phyloP scores from a whole-genome alignment of 805 yeast genomes.

The Candida silvatica region DNA sequence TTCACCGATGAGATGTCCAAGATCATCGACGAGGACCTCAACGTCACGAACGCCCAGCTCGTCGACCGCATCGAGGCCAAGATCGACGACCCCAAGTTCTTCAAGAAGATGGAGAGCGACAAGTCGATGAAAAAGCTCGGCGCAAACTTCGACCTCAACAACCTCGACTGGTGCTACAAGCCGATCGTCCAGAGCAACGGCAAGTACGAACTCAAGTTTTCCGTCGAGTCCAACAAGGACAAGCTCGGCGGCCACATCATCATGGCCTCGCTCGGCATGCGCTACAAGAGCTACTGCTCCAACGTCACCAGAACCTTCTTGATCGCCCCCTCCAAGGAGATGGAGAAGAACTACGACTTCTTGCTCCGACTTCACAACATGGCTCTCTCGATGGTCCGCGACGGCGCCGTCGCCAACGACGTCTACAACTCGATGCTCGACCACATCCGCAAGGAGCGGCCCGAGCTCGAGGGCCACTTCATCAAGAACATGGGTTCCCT shows the following conservation, averaged over 20 bases:
- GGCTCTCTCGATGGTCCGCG: conserved; percentile 51
- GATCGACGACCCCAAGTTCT: conserved; percentile 72
- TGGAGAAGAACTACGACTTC: conserved; percentile 74
- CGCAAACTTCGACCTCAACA: conserved; percentile 63
- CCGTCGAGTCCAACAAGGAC: conserved; percentile 66
- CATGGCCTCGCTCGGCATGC: conserved; percentile 72
- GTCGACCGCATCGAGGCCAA: conserved; percentile 72
- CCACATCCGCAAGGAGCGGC: conserved; percentile 50
- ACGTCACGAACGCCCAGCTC: conserved; percentile 62
- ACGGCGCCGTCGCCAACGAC: conserved; percentile 59
- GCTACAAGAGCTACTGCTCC: conserved; percentile 85
- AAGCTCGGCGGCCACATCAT: conserved; percentile 72
- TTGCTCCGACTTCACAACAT: conserved; percentile 61
- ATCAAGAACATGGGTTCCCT: conserved; percentile 81
- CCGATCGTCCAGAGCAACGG: conserved; percentile 90
- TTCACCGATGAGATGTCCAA: conserved; percentile 84
- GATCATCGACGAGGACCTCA: conserved; percentile 78
- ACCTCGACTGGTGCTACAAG: conserved; percentile 87
- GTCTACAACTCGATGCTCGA: conserved; percentile 59
- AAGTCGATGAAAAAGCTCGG: conserved; percentile 47
- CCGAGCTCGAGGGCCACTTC: conserved; percentile 56
- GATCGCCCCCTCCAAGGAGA: conserved; percentile 77
- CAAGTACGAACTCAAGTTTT: conserved; percentile 72
- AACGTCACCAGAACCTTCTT: conserved; percentile 81
- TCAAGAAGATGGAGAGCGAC: conserved; percentile 37